Conservation (phyloP, 805 yeast species). For the Vanderwaltozyma polyspora region DNA sequence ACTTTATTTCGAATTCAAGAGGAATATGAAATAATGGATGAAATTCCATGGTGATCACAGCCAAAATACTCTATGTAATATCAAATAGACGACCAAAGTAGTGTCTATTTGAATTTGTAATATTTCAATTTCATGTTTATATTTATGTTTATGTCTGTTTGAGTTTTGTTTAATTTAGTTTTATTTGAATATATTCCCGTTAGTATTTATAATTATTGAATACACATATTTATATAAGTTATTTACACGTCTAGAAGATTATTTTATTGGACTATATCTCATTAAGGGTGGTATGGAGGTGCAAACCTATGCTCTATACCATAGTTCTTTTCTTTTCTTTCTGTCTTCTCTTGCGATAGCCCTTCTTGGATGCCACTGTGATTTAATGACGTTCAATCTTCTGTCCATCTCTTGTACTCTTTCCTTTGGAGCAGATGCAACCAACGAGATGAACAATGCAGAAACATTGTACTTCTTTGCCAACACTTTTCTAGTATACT, state of each 20-base stretch:
- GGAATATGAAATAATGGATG: slow-evolving; percentile 22
- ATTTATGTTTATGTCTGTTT: too few species aligned
- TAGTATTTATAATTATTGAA: too few species aligned
- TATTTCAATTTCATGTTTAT: too few species aligned
- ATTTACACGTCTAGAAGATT: too few species aligned
- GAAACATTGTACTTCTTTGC: slow-evolving; percentile 49
- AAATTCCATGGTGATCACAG: slow-evolving; percentile 14
- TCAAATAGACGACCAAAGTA: too few species aligned
- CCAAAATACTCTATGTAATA: too few species aligned
- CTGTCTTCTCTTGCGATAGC: slow-evolving; percentile 44
- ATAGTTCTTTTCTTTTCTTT: slow-evolving; percentile 43
- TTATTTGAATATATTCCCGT: too few species aligned
- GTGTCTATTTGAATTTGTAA: too few species aligned
- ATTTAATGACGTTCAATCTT: slow-evolving; percentile 36
- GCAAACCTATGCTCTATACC: slow-evolving; percentile 54
- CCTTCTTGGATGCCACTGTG: slow-evolving; percentile 39
- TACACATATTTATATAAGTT: too few species aligned
- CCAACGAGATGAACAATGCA: slow-evolving; percentile 41
- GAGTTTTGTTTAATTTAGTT: too few species aligned
- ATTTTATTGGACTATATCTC: too few species aligned
- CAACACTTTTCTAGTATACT: slow-evolving; percentile 51
- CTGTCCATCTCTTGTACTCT: slow-evolving; percentile 35
- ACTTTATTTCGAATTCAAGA: slow-evolving; percentile 20
- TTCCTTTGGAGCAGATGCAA: slow-evolving; percentile 34
- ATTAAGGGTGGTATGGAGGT: too few species aligned